Evolutionary conservation across 73 alveolate species (phyloP), one percentile per base, ranked within the genome.

Genomic region (Paraurostyla sp.): DNA sequence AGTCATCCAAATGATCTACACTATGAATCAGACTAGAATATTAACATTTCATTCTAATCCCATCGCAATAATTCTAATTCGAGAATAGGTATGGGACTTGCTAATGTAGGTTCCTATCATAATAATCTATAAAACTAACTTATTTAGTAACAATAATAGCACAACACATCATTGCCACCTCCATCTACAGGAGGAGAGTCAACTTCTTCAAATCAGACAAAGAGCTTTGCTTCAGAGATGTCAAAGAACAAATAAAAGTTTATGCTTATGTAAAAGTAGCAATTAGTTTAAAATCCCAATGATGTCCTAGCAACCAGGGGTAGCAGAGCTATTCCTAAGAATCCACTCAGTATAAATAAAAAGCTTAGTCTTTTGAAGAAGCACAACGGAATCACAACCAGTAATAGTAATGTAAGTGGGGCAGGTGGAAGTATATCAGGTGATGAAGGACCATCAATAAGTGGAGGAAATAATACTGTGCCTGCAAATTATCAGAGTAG

Each of bases 311-410:
- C 86, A 22, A 73, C 86, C 0, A 22, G 56, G n/a, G 71, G 54
- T 13, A 73, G 51, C 52, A 73, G 86, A 73, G 86, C 86, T 16
- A 73, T 73, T 16, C 86, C 86, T 43, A 73, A 73, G 52, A 73
- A 73, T 27, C 86, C 86, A 3, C 18, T 49, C 25, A 73, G 71
- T 25, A 73, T 73, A 42, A 73, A 73, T 46, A 73, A 73, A 36
- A 73, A 73, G 27, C 71, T 73, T 9, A 73, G 65, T 18, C 41
- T 73, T 29, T 56, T 73, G 3, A 73, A 73, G 86, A 49, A 49
- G 20, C 9, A 73, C 25, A 56, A 51, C 2, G 49, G 52, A 15
- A 38, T 65, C 35, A 52, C 69, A 15, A 73, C 41, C 71, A 11
- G 60, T 3, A 73, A 73, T 32, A 68, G 36, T 41, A 30, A 68